Evolutionary conservation across 1,139 yeast genomes (phyloP).

Genomic region (Diutina rugosa): DNA sequence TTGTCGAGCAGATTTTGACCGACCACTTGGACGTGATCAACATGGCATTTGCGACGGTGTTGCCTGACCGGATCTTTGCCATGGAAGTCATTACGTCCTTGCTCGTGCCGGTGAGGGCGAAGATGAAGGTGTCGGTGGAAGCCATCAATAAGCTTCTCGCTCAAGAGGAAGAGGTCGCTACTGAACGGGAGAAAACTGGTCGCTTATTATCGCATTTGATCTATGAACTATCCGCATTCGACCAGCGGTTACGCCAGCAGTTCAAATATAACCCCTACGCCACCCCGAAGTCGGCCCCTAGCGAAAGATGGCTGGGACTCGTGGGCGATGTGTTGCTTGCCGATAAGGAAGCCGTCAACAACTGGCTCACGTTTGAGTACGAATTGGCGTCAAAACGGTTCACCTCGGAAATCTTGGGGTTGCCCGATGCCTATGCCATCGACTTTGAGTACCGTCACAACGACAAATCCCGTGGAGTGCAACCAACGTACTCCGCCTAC

Average conservation of each 20-base stretch:
- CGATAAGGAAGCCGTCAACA: slow-evolving; percentile 21
- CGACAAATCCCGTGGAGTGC: slow-evolving; percentile 10
- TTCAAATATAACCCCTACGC: slow-evolving; percentile 45
- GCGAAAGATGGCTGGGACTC: slow-evolving; percentile 42
- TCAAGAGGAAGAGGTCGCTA: slow-evolving; percentile 8
- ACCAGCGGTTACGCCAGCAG: slow-evolving; percentile 35
- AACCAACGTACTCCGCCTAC: slow-evolving; percentile 59
- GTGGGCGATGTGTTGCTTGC: slow-evolving; percentile 40
- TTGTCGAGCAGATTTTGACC: slow-evolving; percentile 35
- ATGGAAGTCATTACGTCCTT: slow-evolving; percentile 45
- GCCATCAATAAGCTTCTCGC: slow-evolving; percentile 10
- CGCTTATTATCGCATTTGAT: slow-evolving; percentile 48
- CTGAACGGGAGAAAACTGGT: slow-evolving; percentile 27
- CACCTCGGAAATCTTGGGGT: slow-evolving; percentile 37
- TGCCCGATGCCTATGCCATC: slow-evolving; percentile 42
- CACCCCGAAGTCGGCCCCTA: slow-evolving; percentile 14
- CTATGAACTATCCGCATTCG: slow-evolving; percentile 47
- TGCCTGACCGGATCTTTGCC: slow-evolving; percentile 15
- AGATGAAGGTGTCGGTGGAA: slow-evolving; percentile 17
- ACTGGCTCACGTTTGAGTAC: slow-evolving; percentile 60
- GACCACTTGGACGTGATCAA: slow-evolving; percentile 19
- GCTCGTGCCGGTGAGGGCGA: slow-evolving; percentile 32
- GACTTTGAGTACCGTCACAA: slow-evolving; percentile 42
- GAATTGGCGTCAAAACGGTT: slow-evolving; percentile 45
- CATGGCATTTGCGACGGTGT: slow-evolving; percentile 15